These are phyloP conservation scores for Elsinoe necatrix DNA, from an alignment of 2,329 filamentous ascomycete species.

Conservation along the genomic window DNA sequence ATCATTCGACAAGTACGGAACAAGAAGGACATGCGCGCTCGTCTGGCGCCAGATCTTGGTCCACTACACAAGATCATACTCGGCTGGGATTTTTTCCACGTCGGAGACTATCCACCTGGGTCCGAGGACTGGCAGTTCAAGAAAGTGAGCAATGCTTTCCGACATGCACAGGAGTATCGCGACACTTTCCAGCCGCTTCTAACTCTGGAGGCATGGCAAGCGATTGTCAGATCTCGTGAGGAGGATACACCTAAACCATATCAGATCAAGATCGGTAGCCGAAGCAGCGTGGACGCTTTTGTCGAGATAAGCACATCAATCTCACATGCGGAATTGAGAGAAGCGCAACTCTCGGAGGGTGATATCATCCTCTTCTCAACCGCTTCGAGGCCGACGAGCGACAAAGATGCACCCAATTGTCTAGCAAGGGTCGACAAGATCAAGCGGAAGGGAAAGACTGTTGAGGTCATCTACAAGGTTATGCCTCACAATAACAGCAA, in stretches of 20 bases:
- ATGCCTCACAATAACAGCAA: constrained; percentile 42
- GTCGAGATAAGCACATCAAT: constrained; percentile 84
- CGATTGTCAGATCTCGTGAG: constrained; percentile 81
- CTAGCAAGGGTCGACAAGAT: constrained; percentile 75
- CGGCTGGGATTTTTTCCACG: constrained; percentile 90
- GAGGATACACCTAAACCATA: constrained; percentile 74
- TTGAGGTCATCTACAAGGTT: constrained; percentile 81
- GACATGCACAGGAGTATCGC: constrained; percentile 70
- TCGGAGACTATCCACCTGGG: constrained; percentile 73
- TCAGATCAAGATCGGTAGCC: constrained; percentile 77
- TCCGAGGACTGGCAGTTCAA: constrained; percentile 61
- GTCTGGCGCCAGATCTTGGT: constrained; percentile 81
- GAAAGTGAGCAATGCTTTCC: constrained; percentile 69
- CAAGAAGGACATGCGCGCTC: constrained; percentile 86
- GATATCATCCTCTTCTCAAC: constrained; percentile 84
- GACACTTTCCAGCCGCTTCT: constrained; percentile 83
- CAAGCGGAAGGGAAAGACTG: constrained; percentile 67
- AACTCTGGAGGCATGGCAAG: constrained; percentile 90
- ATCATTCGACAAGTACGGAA: constrained; percentile 74
- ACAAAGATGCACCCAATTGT: constrained; percentile 63
- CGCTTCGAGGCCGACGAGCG: constrained; percentile 58
- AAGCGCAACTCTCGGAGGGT: constrained; percentile 67
- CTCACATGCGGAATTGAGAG: constrained; percentile 59
- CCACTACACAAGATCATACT: constrained; percentile 77
- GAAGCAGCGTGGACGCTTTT: constrained; percentile 85